Evolutionary conservation across 495 filamentous ascomycete species (phyloP), one percentile per base, ranked within the genome.

Genomic region (Daldinia decipiens): DNA sequence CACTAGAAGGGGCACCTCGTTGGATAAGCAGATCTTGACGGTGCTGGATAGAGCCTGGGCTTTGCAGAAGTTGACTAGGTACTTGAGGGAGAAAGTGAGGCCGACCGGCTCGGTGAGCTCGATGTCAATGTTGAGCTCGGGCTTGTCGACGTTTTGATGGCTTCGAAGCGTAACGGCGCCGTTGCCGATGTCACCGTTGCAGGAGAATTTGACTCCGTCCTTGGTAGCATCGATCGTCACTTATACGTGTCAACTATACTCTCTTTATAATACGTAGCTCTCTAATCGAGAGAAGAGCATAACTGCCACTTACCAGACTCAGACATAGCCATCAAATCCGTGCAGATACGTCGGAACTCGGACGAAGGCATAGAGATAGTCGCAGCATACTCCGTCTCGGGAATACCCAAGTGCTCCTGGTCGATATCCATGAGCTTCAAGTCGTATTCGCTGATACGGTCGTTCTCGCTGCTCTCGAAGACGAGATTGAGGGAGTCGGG

Each of bases 361-460:
- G 86, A 75, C 15, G 90, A 87, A 6, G 96, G 95, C 93, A 99
- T 93, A 62, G 85, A 86, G 61, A 98, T 90, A 29, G 91, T 94
- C 39, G 96, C 95, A 43, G 93, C 91, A 76, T 99, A 99, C 73
- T 98, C 95, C 12, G 96, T 99, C 70, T 98, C 96, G 29, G 95
- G 95, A 77, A 99, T 99, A 47, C 95, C 95, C 82, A 99, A 81
- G 80, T 99, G 95, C 84, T 99, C 95, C 82, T 99, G 95, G 82
- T 99, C 95, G 79, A 99, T 98, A 80, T 99, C 95, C 96, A 99
- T 99, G 69, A 99, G 87, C 88, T 99, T 99, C 83, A 99, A 91
- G 82, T 99, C 95, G 80, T 98, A 99, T 82, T 98, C 95, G 84
- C 92, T 95, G 67, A 98, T 87, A 56, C 95, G 84, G 80, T 99